phyloP scores from a whole-genome alignment of 75 land plant species.

The Pinus albicaulis region DNA sequence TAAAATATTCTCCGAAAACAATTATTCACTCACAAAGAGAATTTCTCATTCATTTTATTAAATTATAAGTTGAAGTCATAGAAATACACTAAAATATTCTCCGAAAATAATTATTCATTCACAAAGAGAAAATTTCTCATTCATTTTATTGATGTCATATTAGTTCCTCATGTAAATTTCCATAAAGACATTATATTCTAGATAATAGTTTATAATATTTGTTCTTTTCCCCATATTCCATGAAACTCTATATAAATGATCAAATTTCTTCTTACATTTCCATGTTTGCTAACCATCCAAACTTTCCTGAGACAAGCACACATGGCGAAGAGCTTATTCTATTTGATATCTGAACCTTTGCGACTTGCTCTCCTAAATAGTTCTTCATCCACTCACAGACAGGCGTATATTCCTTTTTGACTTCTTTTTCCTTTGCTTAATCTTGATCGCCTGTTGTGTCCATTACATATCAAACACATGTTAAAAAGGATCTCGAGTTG shows the following conservation, averaged over 20 bases:
- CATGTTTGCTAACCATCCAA: slow-evolving; percentile 99
- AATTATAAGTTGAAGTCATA: no score
- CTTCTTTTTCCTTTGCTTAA: slow-evolving; percentile 79
- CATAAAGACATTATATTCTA: no score
- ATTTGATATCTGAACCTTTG: slow-evolving; percentile 86
- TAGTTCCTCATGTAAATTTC: no score
- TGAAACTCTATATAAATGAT: background rate
- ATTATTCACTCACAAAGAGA: no score
- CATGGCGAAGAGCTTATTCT: slow-evolving; percentile 92
- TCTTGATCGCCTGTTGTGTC: slow-evolving; percentile 63
- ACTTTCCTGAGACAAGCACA: slow-evolving; percentile 93
- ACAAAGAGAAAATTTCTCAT: no score
- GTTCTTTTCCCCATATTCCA: background rate
- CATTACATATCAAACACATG: background rate
- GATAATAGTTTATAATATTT: no score
- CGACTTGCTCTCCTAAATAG: slow-evolving; percentile 86
- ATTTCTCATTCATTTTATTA: no score
- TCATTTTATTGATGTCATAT: no score
- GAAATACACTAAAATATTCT: no score
- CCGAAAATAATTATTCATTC: no score
- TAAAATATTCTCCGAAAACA: no score
- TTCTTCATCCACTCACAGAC: slow-evolving; percentile 98
- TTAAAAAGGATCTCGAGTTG: background rate
- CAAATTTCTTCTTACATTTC: slow-evolving; percentile 56
- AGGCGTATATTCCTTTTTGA: slow-evolving; percentile 73